Evolutionary conservation across 306 rosid species (phyloP).

Genomic region (Abrus pulchellus): DNA sequence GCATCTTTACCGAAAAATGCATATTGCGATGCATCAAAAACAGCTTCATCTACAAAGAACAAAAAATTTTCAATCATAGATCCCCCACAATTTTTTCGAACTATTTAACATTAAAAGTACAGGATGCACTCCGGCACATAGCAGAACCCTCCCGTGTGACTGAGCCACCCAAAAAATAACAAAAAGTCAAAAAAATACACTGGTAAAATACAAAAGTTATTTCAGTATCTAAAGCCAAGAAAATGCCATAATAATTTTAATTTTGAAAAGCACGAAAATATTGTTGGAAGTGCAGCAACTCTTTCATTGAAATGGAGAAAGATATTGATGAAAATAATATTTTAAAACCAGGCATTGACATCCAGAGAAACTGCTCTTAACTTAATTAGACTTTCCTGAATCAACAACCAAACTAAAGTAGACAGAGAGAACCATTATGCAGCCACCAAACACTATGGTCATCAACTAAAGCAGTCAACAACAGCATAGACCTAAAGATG

Average conservation of each 20-base stretch:
- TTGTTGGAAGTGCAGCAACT: conserved; percentile 7
- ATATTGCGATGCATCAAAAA: conserved; percentile 92
- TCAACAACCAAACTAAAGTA: conserved; percentile 5
- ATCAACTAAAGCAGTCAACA: conserved; percentile 34
- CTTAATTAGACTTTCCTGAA: conserved; percentile 16
- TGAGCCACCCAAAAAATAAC: background rate
- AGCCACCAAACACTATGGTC: background rate
- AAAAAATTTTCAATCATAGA: conserved; percentile 26
- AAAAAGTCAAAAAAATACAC: background rate
- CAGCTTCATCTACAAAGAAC: conserved; percentile 49
- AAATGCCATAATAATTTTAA: background rate
- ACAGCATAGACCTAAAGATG: conserved; percentile 1
- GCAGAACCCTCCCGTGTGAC: conserved; percentile 2
- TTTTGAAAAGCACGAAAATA: conserved; percentile 8
- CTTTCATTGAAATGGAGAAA: background rate
- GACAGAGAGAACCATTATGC: background rate
- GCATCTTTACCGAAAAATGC: conserved; percentile 86
- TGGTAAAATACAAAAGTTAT: background rate
- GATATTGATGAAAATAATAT: background rate
- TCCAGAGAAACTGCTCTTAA: background rate
- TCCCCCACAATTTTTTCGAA: background rate
- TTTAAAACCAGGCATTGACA: conserved; percentile 29
- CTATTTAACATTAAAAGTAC: background rate
- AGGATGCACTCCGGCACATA: background rate
- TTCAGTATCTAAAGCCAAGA: background rate